Percentiles rank a stretch among this genome's conserved stretches.
Conservation (phyloP, 202 grass and related monocot species). For the Cymbopogon flexuosus region DNA sequence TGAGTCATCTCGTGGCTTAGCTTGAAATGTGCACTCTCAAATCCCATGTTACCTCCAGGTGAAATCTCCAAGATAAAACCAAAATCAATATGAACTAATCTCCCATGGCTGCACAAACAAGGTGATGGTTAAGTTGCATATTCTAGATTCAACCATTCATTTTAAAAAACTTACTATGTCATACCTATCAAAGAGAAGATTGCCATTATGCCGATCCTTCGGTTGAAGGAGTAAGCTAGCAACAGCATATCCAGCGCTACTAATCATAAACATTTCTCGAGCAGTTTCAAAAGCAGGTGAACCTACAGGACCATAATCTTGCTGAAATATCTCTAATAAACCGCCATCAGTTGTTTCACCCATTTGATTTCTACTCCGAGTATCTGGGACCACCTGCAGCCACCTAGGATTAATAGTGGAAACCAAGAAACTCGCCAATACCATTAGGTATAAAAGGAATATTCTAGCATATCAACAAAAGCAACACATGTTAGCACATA, state of each 20-base stretch:
- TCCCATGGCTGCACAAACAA: conserved; percentile 74
- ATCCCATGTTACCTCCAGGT: conserved; percentile 91
- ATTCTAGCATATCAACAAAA: conserved; percentile 22
- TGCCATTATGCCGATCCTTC: conserved; percentile 98
- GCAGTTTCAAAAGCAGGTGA: conserved; percentile 85
- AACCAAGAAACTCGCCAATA: conserved; percentile 25
- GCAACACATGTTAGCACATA: not conserved
- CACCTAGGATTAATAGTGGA: conserved; percentile 37
- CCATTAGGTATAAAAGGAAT: not conserved
- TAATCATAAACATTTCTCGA: conserved; percentile 98
- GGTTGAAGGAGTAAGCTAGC: conserved; percentile 97
- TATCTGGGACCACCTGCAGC: conserved; percentile 89
- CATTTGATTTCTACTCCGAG: conserved; percentile 99
- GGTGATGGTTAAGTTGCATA: conserved; percentile 15
- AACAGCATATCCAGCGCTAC: conserved; percentile 99
- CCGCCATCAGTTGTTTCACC: conserved; percentile 99
- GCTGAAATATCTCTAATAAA: conserved; percentile 98
- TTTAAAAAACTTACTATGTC: conserved; percentile 17
- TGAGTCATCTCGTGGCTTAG: conserved; percentile 99
- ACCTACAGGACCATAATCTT: conserved; percentile 96
- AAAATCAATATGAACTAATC: conserved; percentile 99
- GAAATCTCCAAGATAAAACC: conserved; percentile 99
- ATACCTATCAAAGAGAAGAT: conserved; percentile 99
- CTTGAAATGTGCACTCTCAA: conserved; percentile 99
- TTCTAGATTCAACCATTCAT: conserved; percentile 18